A percentile compares a stretch with the other conserved stretches of the same genome.
These are phyloP conservation scores for Suaeda aralocaspica DNA, from an alignment of 148 eudicot species.

Conservation along the genomic window DNA sequence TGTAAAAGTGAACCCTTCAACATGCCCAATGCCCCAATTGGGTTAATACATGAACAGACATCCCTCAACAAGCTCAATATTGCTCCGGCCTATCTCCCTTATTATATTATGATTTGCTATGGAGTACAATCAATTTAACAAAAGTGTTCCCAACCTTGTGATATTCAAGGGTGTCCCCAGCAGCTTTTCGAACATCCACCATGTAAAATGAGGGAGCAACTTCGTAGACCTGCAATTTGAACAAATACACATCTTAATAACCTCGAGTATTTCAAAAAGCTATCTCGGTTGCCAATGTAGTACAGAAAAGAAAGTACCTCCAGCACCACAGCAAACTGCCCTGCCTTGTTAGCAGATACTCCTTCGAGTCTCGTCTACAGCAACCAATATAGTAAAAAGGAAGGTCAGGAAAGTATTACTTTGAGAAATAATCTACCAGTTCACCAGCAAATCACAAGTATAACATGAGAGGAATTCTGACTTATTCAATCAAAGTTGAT, in stretches of 20 bases:
- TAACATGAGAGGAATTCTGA: not conserved
- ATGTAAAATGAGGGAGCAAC: conserved; percentile 95
- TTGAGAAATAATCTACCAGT: not conserved
- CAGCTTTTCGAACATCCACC: conserved; percentile 77
- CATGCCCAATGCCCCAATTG: not conserved
- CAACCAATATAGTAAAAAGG: conserved; percentile 8
- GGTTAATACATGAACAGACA: not conserved
- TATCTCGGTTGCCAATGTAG: too few relatives aligned
- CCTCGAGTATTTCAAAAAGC: not conserved
- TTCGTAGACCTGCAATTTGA: conserved; percentile 59
- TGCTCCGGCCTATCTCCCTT: not conserved
- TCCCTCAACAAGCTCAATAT: not conserved
- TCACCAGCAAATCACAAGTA: not conserved
- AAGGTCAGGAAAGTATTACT: not conserved
- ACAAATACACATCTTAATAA: not conserved
- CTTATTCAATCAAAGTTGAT: too few relatives aligned
- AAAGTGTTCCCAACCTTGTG: conserved; percentile 40
- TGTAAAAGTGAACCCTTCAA: not conserved
- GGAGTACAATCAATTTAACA: not conserved
- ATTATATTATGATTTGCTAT: not conserved
- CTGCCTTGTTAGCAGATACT: conserved; percentile 51
- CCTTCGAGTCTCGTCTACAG: conserved; percentile 92
- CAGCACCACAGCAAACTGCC: conserved; percentile 82
- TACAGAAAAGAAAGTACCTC: conserved; percentile 41
- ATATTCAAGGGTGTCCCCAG: conserved; percentile 76